These are phyloP conservation scores for Leccinum subrobustum DNA, from an alignment of 1,284 basidiomycete species.

Conservation along the genomic window DNA sequence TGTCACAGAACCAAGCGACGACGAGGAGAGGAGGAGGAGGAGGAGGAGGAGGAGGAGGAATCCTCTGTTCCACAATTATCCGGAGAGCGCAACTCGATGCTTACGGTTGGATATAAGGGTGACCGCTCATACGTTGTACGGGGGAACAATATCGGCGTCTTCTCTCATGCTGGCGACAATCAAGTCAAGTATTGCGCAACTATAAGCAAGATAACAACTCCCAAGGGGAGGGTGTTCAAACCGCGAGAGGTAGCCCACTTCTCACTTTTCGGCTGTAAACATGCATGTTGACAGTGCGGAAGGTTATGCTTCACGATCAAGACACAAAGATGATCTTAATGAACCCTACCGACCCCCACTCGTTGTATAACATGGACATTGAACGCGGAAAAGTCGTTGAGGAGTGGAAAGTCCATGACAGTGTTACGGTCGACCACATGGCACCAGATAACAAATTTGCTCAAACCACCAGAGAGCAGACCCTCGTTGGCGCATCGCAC, in stretches of 20 bases:
- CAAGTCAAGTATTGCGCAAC: constrained; percentile 87
- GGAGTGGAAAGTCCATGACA: constrained; percentile 96
- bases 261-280: neutral
- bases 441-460: constrained; percentile 95
- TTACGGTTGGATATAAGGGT: constrained; percentile 95
- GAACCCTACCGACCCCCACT: constrained; percentile 82
- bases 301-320: constrained; percentile 98
- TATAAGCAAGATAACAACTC: constrained; percentile 82
- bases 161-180: constrained; percentile 79
- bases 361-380: constrained; percentile 91
- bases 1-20: constrained; percentile 46
- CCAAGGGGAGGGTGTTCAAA: constrained; percentile 82
- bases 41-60: constrained; percentile 53
- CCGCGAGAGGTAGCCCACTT: constrained; percentile 72
- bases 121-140: constrained; percentile 95
- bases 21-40: constrained; percentile 63
- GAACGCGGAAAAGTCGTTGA: constrained; percentile 97
- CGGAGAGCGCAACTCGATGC: constrained; percentile 81
- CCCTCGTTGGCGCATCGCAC: constrained; percentile 89
- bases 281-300: constrained; percentile 15
- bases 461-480: constrained; percentile 90
- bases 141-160: constrained; percentile 97
- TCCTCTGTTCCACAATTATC: constrained; percentile 41
- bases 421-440: constrained; percentile 84
- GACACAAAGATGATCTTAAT: constrained; percentile 95